A percentile compares a stretch with the other conserved stretches of the same genome.
Evolutionary conservation across 352 stramenopile genomes (phyloP).

Genomic region (Globisporangium echinulatum): DNA sequence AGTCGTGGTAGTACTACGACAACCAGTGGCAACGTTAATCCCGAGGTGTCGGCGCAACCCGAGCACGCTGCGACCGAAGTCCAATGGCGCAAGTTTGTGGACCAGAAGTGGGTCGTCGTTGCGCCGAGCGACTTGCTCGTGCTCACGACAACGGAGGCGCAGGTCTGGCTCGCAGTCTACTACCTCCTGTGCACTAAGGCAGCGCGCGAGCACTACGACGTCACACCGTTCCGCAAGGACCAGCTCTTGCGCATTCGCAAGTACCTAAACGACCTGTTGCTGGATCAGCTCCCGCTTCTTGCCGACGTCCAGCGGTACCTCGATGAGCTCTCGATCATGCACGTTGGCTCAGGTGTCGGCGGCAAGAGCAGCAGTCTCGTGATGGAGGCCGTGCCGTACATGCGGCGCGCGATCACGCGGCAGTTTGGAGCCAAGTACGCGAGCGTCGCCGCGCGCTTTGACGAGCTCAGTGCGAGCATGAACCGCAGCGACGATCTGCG

Average conservation of each 20-base stretch:
- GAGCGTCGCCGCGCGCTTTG: constrained; percentile 39
- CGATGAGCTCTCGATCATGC: constrained; percentile 92
- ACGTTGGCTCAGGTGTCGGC: constrained; percentile 33
- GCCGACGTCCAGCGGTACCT: constrained; percentile 91
- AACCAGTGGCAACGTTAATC: no score
- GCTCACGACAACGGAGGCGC: constrained; percentile 91
- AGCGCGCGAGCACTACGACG: constrained; percentile 91
- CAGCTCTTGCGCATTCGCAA: constrained; percentile 91
- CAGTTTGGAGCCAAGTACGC: constrained; percentile 30
- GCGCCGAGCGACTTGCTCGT: constrained; percentile 84
- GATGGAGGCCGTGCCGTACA: constrained; percentile 74
- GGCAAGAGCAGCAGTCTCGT: constrained; percentile 51
- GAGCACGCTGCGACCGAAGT: constrained; percentile 9
- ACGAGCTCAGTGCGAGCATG: constrained; percentile 33
- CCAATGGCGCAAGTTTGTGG: constrained; percentile 90
- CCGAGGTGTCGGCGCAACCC: no score
- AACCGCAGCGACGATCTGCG: constrained; percentile 54
- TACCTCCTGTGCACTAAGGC: constrained; percentile 90
- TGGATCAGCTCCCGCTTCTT: constrained; percentile 95
- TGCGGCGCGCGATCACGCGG: constrained; percentile 48
- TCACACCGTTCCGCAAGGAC: constrained; percentile 93
- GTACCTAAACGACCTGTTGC: constrained; percentile 92
- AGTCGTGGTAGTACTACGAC: no score
- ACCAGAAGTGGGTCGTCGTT: constrained; percentile 90
- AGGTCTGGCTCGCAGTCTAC: constrained; percentile 94